Base-by-base conservation (phyloP, 345 rosid genomes). In the Leavenworthia alabamica region DNA sequence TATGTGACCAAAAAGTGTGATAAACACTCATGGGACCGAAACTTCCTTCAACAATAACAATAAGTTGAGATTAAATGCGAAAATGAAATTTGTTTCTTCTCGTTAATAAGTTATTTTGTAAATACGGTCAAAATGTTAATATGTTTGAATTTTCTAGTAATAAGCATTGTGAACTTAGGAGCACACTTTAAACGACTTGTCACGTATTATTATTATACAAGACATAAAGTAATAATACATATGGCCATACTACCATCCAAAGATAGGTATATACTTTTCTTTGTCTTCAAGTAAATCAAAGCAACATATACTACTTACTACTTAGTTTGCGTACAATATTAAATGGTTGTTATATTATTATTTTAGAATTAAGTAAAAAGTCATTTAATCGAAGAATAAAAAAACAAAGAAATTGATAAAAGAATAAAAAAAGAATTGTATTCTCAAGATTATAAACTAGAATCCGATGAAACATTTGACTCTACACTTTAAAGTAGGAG, bases 1-100 rank as follows among this genome's bases (percentile, higher is more conserved):
- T 27, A 68, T 69, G 42, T 55, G 57, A 70, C 64, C 74, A 70
- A 46, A 68, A 70, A 70, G 74, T 62, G 45, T 69, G 44, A 62
- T 62, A 28, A 53, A 27, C 22, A 1, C n/a, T n/a, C 19, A 45
- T 67, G 68, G 74, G 31, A 68, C 69, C 63, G n/a, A 29, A 45
- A 36, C 28, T 62, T 70, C 64, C 68, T 70, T 54, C 62, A 70
- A 70, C 68, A 12, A 70, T 47, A 54, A 43, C 64, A 57, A 66
- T 13, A 46, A 45, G 27, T 62, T 61, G 45, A 14, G 14, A 3
- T 29, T 14, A 20, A 15, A 13, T 22, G 3, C n/a, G 7, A n/a
- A 59, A 59, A n/a, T n/a, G n/a, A n/a, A n/a, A n/a, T n/a, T n/a
- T n/a, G n/a, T n/a, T n/a, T 6, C 3, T 37, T 13, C 42, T 37